A percentile compares a stretch with the other conserved stretches of the same genome.
These are phyloP conservation scores for Dipteronia sinensis DNA, from an alignment of 345 rosid species.

Conservation along the genomic window DNA sequence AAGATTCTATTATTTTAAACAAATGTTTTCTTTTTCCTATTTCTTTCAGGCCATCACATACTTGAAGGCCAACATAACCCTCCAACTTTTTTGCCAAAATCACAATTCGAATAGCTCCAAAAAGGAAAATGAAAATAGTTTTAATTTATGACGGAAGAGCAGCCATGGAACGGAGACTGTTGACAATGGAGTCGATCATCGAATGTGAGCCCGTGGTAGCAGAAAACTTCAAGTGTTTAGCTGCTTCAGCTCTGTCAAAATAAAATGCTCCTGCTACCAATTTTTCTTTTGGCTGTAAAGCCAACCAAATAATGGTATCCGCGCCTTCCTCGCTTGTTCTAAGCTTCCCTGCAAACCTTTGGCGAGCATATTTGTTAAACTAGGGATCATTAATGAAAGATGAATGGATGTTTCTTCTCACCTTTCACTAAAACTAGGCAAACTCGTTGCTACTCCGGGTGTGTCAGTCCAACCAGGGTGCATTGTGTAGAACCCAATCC, in stretches of 20 bases:
- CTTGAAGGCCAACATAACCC: background rate
- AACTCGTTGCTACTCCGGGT: slow-evolving; percentile 74
- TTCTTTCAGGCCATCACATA: background rate
- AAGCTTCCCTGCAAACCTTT: slow-evolving; percentile 75
- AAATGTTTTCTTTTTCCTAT: background rate
- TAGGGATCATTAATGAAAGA: background rate
- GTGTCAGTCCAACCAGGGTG: slow-evolving; percentile 98
- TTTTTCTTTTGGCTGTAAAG: slow-evolving; percentile 79
- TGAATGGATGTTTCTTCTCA: slow-evolving; percentile 19
- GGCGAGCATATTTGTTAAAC: slow-evolving; percentile 1
- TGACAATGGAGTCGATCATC: slow-evolving; percentile 49
- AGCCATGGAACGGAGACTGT: slow-evolving; percentile 50
- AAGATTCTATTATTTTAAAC: too few relatives aligned
- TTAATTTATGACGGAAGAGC: slow-evolving; percentile 21
- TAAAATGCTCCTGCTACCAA: slow-evolving; percentile 74
- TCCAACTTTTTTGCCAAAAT: background rate
- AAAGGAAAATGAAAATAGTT: background rate
- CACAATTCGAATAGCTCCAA: background rate
- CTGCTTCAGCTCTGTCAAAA: slow-evolving; percentile 82
- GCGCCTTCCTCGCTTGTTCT: slow-evolving; percentile 87
- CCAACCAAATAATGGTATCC: slow-evolving; percentile 80
- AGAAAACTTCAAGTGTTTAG: slow-evolving; percentile 69
- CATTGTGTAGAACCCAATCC: slow-evolving; percentile 85
- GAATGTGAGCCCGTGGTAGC: slow-evolving; percentile 63
- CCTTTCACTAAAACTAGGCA: slow-evolving; percentile 63